Base-by-base conservation (phyloP, 257 asterid genomes). In the Solanum acaule region DNA sequence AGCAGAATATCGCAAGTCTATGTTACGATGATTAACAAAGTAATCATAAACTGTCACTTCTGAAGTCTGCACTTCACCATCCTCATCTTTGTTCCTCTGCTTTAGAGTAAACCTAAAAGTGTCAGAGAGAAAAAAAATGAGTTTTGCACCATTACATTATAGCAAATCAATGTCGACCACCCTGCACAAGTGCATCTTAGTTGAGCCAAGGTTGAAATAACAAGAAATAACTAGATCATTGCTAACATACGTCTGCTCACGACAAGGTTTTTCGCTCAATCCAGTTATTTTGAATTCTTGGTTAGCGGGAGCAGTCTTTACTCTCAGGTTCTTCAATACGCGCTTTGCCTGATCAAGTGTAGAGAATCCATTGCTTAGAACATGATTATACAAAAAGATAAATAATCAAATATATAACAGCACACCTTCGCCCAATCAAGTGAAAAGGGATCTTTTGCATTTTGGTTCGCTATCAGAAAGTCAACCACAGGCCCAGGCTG, bases 1-100 rank as follows among this genome's bases (percentile, higher is more conserved):
- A 78, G 94, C 98, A 77, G 99, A 97, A 88, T 92, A 96, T 10
- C 96, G 92, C 89, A 97, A 83, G 42, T 96, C 95, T 8, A 96
- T 93, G 75, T 95, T 94, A 6, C 98, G 94, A 78, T 93, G 91
- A 56, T 94, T 97, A 20, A 95, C 98, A 86, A 96, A 97, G 90
- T 97, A 97, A 77, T 97, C 98, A 90, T 95, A 97, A 2, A 97
- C 99, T 0, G 98, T 94, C 63, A 97, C 91, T 90, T 97, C 99
- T 2, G 63, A 6, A 1, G 94, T 86, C 63, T 93, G 89, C 86
- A 78, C 71, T 86, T 95, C 99, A 38, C 95, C 98, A 65, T 92
- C 93, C 13, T 40, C 92, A 88, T 96, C 94, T 88, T 86, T 92
- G 59, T 72, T 86, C 87, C 85, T 95, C 89, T 94, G 97, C 92